phyloP scores from a whole-genome alignment of 106 monocot species.

The Platanthera zijinensis region DNA sequence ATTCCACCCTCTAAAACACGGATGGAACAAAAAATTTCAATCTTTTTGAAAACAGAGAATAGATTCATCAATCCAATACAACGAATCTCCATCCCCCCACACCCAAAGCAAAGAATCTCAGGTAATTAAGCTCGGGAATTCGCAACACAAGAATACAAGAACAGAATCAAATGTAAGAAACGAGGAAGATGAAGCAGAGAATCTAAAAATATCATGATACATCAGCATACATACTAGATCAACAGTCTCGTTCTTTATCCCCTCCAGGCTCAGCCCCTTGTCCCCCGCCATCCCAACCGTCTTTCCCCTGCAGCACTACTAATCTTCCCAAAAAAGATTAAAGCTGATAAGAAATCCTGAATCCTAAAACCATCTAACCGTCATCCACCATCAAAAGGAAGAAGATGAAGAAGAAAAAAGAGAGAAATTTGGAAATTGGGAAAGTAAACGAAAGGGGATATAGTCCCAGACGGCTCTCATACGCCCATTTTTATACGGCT shows the following conservation, averaged over 20 bases:
- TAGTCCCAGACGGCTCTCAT: too few species aligned
- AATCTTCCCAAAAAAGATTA: not conserved
- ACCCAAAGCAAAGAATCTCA: not conserved
- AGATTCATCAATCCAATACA: not conserved
- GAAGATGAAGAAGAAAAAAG: not conserved
- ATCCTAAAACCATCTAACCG: not conserved
- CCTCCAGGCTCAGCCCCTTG: conserved; percentile 43
- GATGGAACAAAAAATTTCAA: not conserved
- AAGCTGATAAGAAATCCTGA: not conserved
- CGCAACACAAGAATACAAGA: not conserved
- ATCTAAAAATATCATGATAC: not conserved
- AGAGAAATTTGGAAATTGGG: not conserved
- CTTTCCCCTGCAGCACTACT: not conserved
- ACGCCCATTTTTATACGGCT: too few species aligned
- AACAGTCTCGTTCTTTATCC: conserved; percentile 76
- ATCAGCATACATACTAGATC: conserved; percentile 49
- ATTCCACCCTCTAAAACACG: not conserved
- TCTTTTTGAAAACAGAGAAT: not conserved
- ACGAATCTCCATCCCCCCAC: not conserved
- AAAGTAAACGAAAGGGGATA: not conserved
- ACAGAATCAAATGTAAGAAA: not conserved
- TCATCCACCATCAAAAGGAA: not conserved
- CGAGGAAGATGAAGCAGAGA: not conserved
- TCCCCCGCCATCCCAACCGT: conserved; percentile 12
- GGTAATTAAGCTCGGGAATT: not conserved